Evolutionary conservation across 257 asterid genomes (phyloP).

Genomic region (Datura wrightii): DNA sequence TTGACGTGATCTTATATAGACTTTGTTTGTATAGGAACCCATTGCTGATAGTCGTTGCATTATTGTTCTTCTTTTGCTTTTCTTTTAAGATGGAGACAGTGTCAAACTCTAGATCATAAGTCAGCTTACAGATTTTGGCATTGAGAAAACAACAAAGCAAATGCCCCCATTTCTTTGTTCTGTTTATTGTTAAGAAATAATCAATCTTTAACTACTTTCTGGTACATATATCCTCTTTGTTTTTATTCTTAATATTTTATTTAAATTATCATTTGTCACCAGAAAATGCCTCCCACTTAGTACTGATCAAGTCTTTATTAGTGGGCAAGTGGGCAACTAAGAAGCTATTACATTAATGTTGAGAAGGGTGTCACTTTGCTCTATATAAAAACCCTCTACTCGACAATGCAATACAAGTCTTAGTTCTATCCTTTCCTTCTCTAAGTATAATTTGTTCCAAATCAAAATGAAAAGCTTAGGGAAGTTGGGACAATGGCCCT

Average conservation of each 20-base stretch:
- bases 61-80: not conserved
- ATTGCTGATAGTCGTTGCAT: not conserved
- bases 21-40: not conserved
- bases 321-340: slow-evolving; percentile 20
- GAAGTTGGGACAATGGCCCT: not conserved
- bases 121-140: not conserved
- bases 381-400: not conserved
- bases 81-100: not conserved
- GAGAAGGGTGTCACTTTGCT: not conserved
- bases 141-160: not conserved
- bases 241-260: not conserved
- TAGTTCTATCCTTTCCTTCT: not conserved
- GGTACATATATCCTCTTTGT: not conserved
- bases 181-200: not conserved
- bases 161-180: not conserved
- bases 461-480: slow-evolving; percentile 17
- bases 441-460: not conserved
- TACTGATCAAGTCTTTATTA: not conserved
- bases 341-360: not conserved
- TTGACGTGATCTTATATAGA: not conserved
- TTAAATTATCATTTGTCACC: not conserved
- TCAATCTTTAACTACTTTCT: not conserved
- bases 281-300: slow-evolving; percentile 9
- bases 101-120: not conserved
- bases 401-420: not conserved